phyloP scores from a whole-genome alignment of 2,329 filamentous ascomycete genomes.

The Diplodia scrobiculata region DNA sequence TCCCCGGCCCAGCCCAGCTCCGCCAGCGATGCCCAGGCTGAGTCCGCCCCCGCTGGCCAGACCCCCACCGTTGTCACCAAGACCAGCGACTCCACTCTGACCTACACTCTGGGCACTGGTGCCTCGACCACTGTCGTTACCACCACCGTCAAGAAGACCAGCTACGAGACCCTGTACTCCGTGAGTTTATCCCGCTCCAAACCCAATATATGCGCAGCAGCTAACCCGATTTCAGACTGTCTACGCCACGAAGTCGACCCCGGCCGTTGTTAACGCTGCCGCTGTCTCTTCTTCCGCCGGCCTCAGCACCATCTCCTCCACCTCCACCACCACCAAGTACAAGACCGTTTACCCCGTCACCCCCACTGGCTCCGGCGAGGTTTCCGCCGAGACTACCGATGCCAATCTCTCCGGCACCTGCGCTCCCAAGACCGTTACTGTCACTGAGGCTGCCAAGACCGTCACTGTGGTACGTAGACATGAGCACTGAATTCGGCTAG shows the following conservation, averaged over 20 bases:
- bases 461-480: slow-evolving; percentile 39
- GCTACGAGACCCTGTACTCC: slow-evolving; percentile 38
- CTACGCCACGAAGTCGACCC: slow-evolving; percentile 36
- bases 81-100: slow-evolving; percentile 25
- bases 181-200: not conserved
- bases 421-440: slow-evolving; percentile 38
- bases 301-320: slow-evolving; percentile 39
- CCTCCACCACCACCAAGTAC: slow-evolving; percentile 42
- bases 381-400: slow-evolving; percentile 20
- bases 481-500: not conserved
- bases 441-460: slow-evolving; percentile 44
- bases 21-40: slow-evolving; percentile 12
- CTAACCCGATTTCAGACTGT: slow-evolving; percentile 21
- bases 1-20: slow-evolving; percentile 20
- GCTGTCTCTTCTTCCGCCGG: slow-evolving; percentile 30
- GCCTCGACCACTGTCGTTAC: slow-evolving; percentile 51
- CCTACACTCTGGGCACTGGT: slow-evolving; percentile 46
- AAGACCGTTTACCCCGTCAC: slow-evolving; percentile 40
- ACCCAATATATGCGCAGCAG: not conserved
- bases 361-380: slow-evolving; percentile 21
- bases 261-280: slow-evolving; percentile 19
- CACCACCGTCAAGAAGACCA: slow-evolving; percentile 48
- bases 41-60: slow-evolving; percentile 28
- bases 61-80: slow-evolving; percentile 24
- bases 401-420: slow-evolving; percentile 32